These are phyloP conservation scores for Penicillium desertorum DNA, from an alignment of 495 filamentous ascomycete genomes.

Conservation along the genomic window DNA sequence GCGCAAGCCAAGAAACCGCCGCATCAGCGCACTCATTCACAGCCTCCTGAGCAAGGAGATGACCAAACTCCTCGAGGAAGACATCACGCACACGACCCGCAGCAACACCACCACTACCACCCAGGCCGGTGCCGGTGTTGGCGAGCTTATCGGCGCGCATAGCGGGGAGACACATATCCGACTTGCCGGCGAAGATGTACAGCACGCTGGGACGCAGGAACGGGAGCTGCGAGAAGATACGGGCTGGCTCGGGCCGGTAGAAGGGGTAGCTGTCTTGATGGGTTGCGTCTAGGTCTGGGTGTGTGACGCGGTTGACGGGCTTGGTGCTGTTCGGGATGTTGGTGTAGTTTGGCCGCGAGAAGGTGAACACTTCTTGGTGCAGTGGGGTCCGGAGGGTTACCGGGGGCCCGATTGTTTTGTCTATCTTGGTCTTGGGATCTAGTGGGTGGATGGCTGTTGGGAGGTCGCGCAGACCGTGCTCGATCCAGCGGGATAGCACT, in stretches of 20 bases:
- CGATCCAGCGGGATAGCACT: conserved; percentile 63
- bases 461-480: conserved; percentile 63
- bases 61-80: conserved; percentile 65
- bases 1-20: conserved; percentile 60
- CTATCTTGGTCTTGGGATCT: conserved; percentile 15
- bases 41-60: conserved; percentile 82
- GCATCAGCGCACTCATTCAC: conserved; percentile 63
- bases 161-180: conserved; percentile 57
- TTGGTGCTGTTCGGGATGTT: conserved; percentile 35
- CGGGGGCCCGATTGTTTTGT: conserved; percentile 37
- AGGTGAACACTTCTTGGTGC: conserved; percentile 64
- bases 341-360: conserved; percentile 54
- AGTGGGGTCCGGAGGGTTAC: conserved; percentile 60
- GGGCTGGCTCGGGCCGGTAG: conserved; percentile 70
- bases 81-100: conserved; percentile 71
- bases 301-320: conserved; percentile 42
- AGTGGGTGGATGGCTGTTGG: conserved; percentile 59
- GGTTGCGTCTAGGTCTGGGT: conserved; percentile 48
- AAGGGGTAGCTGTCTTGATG: conserved; percentile 55
- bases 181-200: conserved; percentile 74
- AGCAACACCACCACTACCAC: conserved; percentile 50
- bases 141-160: conserved; percentile 47
- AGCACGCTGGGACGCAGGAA: conserved; percentile 74
- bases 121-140: conserved; percentile 47
- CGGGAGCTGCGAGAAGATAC: conserved; percentile 63